These are phyloP conservation scores for Agaricus blazei DNA, from an alignment of 768 basidiomycete genomes.

Conservation along the genomic window DNA sequence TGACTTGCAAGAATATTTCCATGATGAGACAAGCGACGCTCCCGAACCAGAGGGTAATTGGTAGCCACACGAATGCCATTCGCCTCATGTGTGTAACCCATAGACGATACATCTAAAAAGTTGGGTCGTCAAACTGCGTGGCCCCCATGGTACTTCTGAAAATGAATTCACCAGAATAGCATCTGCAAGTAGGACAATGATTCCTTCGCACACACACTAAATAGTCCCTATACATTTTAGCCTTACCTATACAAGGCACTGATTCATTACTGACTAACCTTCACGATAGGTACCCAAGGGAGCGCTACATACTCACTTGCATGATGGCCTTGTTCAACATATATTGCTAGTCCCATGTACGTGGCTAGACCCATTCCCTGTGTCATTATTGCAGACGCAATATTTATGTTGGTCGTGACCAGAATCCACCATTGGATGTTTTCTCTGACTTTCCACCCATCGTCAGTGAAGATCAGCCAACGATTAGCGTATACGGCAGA, in stretches of 20 bases:
- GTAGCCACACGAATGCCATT: background rate
- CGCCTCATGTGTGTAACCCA: constrained; percentile 1
- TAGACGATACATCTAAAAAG: constrained; percentile 8
- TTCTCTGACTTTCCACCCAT: constrained; percentile 4
- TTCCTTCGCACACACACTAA: background rate
- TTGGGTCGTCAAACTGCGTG: background rate
- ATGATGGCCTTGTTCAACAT: background rate
- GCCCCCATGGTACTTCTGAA: background rate
- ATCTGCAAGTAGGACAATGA: background rate
- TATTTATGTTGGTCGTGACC: background rate
- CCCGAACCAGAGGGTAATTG: constrained; percentile 8
- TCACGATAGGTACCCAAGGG: background rate
- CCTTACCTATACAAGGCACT: background rate
- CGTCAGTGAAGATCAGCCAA: constrained; percentile 6
- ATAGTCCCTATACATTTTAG: background rate
- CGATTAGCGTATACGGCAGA: background rate
- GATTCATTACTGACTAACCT: background rate
- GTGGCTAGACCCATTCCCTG: background rate
- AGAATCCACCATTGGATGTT: background rate
- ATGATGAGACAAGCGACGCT: constrained; percentile 1
- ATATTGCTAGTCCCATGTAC: background rate
- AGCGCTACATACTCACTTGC: background rate
- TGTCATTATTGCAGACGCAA: background rate
- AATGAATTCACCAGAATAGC: background rate
- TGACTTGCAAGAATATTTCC: constrained; percentile 5